phyloP scores from a whole-genome alignment of 306 rosid genomes.

The Dalbergia cochinchinensis region DNA sequence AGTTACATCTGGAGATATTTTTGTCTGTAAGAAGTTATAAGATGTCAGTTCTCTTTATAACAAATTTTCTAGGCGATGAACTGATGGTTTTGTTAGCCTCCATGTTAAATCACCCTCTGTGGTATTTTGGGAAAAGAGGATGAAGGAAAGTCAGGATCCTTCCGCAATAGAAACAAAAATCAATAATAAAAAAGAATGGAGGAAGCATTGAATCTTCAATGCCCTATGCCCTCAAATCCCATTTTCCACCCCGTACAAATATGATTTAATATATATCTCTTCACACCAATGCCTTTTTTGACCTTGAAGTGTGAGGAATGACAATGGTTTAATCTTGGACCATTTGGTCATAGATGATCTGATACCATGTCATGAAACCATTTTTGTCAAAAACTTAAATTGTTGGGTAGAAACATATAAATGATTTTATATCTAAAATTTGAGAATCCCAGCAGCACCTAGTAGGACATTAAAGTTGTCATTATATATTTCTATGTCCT shows the following conservation, averaged over 20 bases:
- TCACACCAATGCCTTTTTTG: too few species aligned
- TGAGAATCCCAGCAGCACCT: too few species aligned
- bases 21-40: background rate
- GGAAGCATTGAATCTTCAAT: background rate
- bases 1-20: background rate
- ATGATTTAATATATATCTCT: too few species aligned
- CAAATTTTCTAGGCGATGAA: constrained; percentile 14
- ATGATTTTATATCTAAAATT: too few species aligned
- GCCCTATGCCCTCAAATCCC: constrained; percentile 1
- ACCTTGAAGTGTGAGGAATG: too few species aligned
- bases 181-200: background rate
- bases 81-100: constrained; percentile 1
- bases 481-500: background rate
- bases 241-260: background rate
- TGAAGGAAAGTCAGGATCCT: background rate
- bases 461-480: too few species aligned
- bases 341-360: too few species aligned
- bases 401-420: too few species aligned
- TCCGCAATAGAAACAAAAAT: background rate
- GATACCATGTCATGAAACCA: too few species aligned
- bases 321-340: too few species aligned
- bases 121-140: background rate
- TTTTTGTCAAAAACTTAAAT: too few species aligned
- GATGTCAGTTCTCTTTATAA: background rate
- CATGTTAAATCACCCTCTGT: background rate